These are phyloP conservation scores for Solanum etuberosum DNA, from an alignment of 257 asterid species.

Conservation along the genomic window DNA sequence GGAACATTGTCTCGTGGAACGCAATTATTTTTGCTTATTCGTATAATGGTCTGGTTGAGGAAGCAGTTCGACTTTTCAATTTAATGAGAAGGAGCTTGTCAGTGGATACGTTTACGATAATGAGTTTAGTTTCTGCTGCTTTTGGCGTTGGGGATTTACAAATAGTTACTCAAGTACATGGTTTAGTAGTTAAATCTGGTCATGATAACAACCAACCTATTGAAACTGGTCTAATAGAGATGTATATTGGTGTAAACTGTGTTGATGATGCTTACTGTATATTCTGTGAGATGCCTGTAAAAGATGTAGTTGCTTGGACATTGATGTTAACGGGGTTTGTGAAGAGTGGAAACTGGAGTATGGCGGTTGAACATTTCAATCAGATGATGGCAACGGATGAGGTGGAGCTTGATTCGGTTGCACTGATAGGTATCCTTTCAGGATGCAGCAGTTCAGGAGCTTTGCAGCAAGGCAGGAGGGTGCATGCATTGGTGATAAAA, in stretches of 20 bases:
- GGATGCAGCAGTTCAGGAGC: constrained; percentile 47
- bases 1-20: constrained; percentile 51
- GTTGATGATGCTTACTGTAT: constrained; percentile 30
- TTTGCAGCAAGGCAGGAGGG: constrained; percentile 44
- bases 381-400: constrained; percentile 25
- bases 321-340: constrained; percentile 47
- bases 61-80: constrained; percentile 33
- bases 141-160: constrained; percentile 9
- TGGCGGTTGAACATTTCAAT: constrained; percentile 29
- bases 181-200: constrained; percentile 28
- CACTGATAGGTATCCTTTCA: constrained; percentile 36
- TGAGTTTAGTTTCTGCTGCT: constrained; percentile 28
- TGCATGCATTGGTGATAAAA: constrained; percentile 36
- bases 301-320: constrained; percentile 52
- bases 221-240: constrained; percentile 36
- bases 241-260: constrained; percentile 21
- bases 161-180: constrained; percentile 26
- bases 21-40: constrained; percentile 42
- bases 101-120: constrained; percentile 23
- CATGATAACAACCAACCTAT: constrained; percentile 19
- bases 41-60: constrained; percentile 31
- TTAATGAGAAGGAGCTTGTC: constrained; percentile 29
- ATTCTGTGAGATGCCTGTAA: constrained; percentile 28
- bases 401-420: constrained; percentile 27
- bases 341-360: constrained; percentile 33